A percentile compares a stretch with the other conserved stretches of the same genome.
These are phyloP conservation scores for Sporisorium graminicola DNA, from an alignment of 1,284 basidiomycete species.

Conservation along the genomic window DNA sequence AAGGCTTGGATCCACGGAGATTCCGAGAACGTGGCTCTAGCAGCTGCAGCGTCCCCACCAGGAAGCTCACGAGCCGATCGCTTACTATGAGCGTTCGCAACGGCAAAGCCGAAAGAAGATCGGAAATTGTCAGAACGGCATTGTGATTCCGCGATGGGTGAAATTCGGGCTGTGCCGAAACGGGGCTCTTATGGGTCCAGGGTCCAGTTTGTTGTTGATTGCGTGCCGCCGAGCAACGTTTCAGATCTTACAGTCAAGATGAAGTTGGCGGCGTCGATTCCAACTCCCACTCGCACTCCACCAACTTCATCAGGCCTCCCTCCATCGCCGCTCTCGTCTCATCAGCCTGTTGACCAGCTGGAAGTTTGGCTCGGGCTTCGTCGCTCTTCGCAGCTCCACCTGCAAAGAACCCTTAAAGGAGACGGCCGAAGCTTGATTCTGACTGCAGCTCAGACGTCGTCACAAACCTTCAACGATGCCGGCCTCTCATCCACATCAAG, in stretches of 20 bases:
- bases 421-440: neutral
- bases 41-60: too few species aligned
- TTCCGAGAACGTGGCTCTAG: neutral
- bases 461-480: constrained; percentile 16
- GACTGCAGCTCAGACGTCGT: neutral
- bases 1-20: too few species aligned
- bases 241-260: constrained; percentile 1
- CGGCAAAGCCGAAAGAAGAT: neutral
- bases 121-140: neutral
- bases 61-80: too few species aligned
- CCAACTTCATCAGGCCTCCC: neutral
- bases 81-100: too few species aligned
- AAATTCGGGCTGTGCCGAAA: neutral
- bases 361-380: neutral
- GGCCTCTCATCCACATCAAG: constrained; percentile 16
- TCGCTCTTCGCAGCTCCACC: neutral
- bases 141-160: neutral
- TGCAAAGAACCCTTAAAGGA: neutral
- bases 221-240: neutral
- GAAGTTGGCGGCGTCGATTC: neutral
- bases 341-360: neutral
- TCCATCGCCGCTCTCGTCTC: neutral
- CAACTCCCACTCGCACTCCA: neutral
- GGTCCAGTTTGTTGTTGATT: constrained; percentile 25
- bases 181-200: constrained; percentile 7